Evolutionary conservation across 1,139 yeast genomes (phyloP), one percentile per base, ranked within the genome.

Genomic region (Yamadazyma membranifaciens): DNA sequence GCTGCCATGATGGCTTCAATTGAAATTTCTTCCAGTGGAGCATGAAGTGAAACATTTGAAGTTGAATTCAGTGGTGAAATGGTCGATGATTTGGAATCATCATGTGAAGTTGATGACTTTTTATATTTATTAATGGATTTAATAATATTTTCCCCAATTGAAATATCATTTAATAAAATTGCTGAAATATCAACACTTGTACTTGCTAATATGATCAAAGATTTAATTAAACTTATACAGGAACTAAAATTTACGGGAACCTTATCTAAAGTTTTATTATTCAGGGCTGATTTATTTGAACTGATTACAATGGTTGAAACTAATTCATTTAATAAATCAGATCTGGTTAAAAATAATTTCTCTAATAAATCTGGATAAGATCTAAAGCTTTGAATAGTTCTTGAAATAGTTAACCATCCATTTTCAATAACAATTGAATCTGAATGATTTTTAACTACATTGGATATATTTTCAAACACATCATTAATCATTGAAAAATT

Each of bases 1-100:
- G 82, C 79, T 40, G 83, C 80, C 80, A 88, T 84, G 33, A 89
- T 63, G 0, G 87, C 79, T 52, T 87, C 95, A 33, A 83, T 73
- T 2, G 83, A 67, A 0, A 77, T 56, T 2, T 56, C 54, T 17
- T 60, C 65, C 33, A 54, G 10, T 7, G 9, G 26, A 17, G 3
- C 7, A 16, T n/a, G 16, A 33, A 25, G 30, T 26, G 31, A 26
- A 27, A 27, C 11, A 20, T 16, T 33, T n/a, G 38, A 35, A 6
- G 35, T 28, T 15, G 41, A 28, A 22, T 47, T 55, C 12, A 55
- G 17, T 15, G 15, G 22, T 11, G 37, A 28, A 4, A 32, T 16
- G 13, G 33, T 30, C 2, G 34, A 17, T 16, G 27, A 13, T 30
- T 13, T 11, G 11, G 20, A n/a, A 12, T 13, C 17, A 7, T 20